Conservation (phyloP, 1,284 basidiomycete genomes). For the Apiotrichum siamense region DNA sequence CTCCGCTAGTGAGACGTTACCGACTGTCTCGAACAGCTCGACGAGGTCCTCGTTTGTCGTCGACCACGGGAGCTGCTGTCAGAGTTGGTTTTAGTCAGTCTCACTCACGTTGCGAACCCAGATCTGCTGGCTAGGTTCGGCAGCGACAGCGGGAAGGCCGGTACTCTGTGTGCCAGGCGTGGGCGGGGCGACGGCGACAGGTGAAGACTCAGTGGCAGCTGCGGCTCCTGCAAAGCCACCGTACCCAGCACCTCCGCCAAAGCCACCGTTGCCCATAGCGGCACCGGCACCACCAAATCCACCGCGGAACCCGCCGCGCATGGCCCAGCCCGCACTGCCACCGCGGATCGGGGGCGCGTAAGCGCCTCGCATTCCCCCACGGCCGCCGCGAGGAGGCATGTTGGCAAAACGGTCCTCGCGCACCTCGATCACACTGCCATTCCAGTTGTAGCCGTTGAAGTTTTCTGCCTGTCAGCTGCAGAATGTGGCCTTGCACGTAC, state of each 20-base stretch:
- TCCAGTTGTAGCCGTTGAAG: slow-evolving; percentile 94
- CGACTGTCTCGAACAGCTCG: slow-evolving; percentile 95
- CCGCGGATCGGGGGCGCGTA: slow-evolving; percentile 31
- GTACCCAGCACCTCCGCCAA: background rate
- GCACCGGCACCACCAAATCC: slow-evolving; percentile 51
- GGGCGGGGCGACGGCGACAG: slow-evolving; percentile 16
- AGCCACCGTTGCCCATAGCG: background rate
- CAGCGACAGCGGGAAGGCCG: slow-evolving; percentile 43
- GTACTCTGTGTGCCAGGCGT: slow-evolving; percentile 12
- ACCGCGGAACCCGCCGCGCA: slow-evolving; percentile 54
- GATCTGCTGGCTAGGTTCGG: slow-evolving; percentile 90
- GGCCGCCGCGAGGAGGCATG: slow-evolving; percentile 49
- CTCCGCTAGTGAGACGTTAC: slow-evolving; percentile 87
- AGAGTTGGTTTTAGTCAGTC: too few relatives aligned
- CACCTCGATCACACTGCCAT: slow-evolving; percentile 84
- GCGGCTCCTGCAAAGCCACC: slow-evolving; percentile 32
- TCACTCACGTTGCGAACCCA: slow-evolving; percentile 94
- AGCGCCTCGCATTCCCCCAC: slow-evolving; percentile 60
- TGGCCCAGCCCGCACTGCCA: slow-evolving; percentile 47
- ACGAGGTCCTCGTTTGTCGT: slow-evolving; percentile 98
- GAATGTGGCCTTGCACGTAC: slow-evolving; percentile 51
- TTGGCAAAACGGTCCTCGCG: slow-evolving; percentile 90
- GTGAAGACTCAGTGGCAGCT: slow-evolving; percentile 19
- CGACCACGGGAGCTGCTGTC: slow-evolving; percentile 82
- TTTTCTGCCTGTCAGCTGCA: slow-evolving; percentile 55